Evolutionary conservation across 371 early-diverging fungal genomes (phyloP), one percentile per base, ranked within the genome.

Genomic region (Nematocida sp.): DNA sequence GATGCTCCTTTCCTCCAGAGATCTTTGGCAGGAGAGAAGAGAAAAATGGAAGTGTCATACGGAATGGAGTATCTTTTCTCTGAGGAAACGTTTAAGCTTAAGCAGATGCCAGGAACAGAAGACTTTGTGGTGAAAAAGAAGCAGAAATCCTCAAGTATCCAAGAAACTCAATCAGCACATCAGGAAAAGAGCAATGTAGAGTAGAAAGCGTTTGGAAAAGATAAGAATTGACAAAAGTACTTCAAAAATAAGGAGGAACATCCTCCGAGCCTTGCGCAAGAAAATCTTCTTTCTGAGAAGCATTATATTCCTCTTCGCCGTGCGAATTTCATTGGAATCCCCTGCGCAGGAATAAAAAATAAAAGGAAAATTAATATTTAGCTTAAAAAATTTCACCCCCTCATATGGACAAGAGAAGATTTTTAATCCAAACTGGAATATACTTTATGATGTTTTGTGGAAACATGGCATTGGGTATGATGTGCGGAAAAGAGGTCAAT

Each of bases 61-160:
- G 59, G 75, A 16, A 26, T 78, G 48, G 75, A 78, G 48, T 40
- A 42, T 32, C 28, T 69, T 11, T 64, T 78, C 25, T 47, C 35
- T 7, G 65, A 64, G n/a, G 64, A 39, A 20, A 71, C 51, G 38
- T 75, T 48, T 23, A 63, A 49, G 7, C 36, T 78, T 18, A 38
- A 55, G 57, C 55, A 69, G 51, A 59, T 78, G 18, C 47, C 69
- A 23, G 75, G 65, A n/a, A 65, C 79, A 16, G 79, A 78, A 36
- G 65, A 65, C 59, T 65, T 71, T 59, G 60, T 71, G 3, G 11
- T 32, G 5, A 42, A n/a, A 48, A 60, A 55, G 32, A 32, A 53
- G 39, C 25, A 33, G n/a, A n/a, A n/a, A n/a, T n/a, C n/a, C n/a
- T n/a, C n/a, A n/a, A n/a, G n/a, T n/a, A n/a, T n/a, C n/a, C 40